Base-by-base conservation (phyloP, 306 rosid genomes). In the Ziziphus jujuba region DNA sequence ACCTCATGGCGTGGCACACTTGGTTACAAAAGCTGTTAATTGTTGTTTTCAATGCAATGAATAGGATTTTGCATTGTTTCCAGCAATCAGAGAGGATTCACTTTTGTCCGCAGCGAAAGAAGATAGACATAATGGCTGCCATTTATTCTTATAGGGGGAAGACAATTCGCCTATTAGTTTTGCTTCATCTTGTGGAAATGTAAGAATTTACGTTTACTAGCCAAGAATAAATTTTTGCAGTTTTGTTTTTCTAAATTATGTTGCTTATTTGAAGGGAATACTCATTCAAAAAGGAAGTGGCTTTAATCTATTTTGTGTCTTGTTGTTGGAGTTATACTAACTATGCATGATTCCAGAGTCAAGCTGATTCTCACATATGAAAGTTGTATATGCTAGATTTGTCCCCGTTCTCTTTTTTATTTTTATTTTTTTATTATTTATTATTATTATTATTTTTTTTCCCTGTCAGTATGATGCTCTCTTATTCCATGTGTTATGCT, bases 71-170 rank as follows among this genome's bases (percentile, higher is more conserved):
- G 28, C 51, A 53, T 28, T 44, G 62, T 73, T 74, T 60, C 67
- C 67, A 59, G 78, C 77, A 52, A 71, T n/a, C 14, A 54, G 53
- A 52, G 75, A 80, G 57, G 82, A 77, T 56, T 70, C 52, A 10
- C 57, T 69, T 75, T 65, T 58, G 24, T 68, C 71, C 45, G 69
- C 89, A 75, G 76, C 75, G 61, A 90, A 84, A 60, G 89, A 84
- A 62, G 76, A 70, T 43, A 66, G 84, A 63, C 79, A 72, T 72
- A 85, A 72, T 58, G 77, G 73, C 75, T 85, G 75, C 66, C 86
- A 67, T 63, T 82, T 89, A 63, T 79, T 89, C 80, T 80, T 89
- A 59, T 89, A 95, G 9, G 95, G 89, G 55, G 83, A 90, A 22
- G 83, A 87, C 71, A 69, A 60, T 78, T 78, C 91, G 52, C 70